Conservation (phyloP, 169 alveolate species). For the Plasmodium cynomolgi region DNA sequence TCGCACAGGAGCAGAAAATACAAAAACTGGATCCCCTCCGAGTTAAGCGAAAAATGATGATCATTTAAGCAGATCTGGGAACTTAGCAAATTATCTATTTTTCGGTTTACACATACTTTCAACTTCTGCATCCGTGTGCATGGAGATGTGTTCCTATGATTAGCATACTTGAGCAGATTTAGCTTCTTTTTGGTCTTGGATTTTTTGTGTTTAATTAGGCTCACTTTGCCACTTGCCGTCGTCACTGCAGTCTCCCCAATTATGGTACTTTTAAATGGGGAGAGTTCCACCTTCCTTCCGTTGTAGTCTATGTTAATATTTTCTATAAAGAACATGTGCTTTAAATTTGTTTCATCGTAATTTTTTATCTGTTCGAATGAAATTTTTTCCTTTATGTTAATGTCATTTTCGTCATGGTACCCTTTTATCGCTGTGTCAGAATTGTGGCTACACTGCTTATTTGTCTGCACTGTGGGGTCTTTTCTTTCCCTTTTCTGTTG, state of each 20-base stretch:
- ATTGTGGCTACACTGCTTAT: neutral
- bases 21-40: conserved; percentile 25
- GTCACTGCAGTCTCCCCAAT: neutral
- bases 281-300: conserved; percentile 13
- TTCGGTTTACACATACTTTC: neutral
- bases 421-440: neutral
- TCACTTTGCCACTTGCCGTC: neutral
- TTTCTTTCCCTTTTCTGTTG: neutral
- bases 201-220: neutral
- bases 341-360: conserved; percentile 31
- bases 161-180: neutral
- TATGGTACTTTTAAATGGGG: conserved; percentile 38
- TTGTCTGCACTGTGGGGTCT: neutral
- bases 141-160: neutral
- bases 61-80: conserved; percentile 12
- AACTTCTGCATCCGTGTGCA: neutral
- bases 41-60: neutral
- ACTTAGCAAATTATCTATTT: neutral
- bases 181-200: neutral
- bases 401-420: neutral
- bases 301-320: conserved; percentile 45
- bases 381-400: conserved; percentile 26
- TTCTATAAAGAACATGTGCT: conserved; percentile 39
- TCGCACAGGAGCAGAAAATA: conserved; percentile 48
- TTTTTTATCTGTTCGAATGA: conserved; percentile 23